Conservation (phyloP, 108 stramenopile species). For the Pseudonitzschia delicatissima region DNA sequence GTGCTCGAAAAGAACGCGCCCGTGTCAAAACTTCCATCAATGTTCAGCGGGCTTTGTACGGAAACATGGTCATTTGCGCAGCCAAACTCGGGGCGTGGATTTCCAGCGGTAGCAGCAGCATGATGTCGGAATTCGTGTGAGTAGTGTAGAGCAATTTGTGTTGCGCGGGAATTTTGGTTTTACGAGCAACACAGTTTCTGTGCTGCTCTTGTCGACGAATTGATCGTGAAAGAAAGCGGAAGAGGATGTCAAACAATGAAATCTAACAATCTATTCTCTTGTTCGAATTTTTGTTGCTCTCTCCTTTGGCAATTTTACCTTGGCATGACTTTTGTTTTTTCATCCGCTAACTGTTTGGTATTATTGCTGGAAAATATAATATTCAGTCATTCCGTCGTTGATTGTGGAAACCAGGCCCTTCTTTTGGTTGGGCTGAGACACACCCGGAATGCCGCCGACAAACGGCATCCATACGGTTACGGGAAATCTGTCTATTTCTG, state of each 20-base stretch:
- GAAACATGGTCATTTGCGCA: slow-evolving; percentile 86
- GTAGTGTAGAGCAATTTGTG: too few relatives aligned
- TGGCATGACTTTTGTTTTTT: background rate
- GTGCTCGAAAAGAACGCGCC: slow-evolving; percentile 38
- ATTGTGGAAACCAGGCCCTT: slow-evolving; percentile 93
- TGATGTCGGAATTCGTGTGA: slow-evolving; percentile 90
- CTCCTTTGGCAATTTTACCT: background rate
- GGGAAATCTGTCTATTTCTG: slow-evolving; percentile 85
- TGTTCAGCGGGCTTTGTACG: slow-evolving; percentile 80
- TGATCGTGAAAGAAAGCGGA: too few relatives aligned
- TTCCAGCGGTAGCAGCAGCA: slow-evolving; percentile 85
- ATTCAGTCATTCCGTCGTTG: slow-evolving; percentile 83
- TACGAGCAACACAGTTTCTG: too few relatives aligned
- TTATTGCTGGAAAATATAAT: too few relatives aligned
- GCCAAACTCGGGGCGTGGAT: slow-evolving; percentile 90
- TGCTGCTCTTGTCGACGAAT: too few relatives aligned
- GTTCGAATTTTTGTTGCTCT: background rate
- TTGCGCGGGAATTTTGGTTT: too few relatives aligned
- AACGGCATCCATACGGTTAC: slow-evolving; percentile 87
- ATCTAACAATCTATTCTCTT: too few relatives aligned
- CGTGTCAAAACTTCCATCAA: slow-evolving; percentile 50
- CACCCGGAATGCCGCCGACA: slow-evolving; percentile 75
- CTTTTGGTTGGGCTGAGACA: slow-evolving; percentile 83
- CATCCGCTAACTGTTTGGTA: too few relatives aligned
- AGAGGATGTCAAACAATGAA: too few relatives aligned